phyloP scores from a whole-genome alignment of 176 grass and related monocot genomes.

The Avena atlantica region DNA sequence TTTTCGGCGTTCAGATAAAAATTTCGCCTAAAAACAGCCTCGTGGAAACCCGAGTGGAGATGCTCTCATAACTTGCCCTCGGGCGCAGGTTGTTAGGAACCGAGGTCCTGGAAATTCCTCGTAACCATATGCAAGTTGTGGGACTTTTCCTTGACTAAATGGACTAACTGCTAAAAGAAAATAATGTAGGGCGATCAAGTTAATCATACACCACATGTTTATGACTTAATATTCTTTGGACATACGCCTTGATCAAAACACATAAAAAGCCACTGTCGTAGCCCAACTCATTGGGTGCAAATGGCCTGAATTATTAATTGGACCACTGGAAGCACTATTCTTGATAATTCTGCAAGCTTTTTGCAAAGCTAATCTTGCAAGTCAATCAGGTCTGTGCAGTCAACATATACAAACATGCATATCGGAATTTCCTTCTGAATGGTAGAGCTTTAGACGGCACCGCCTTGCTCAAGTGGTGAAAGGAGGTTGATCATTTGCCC shows the following conservation, averaged over 20 bases:
- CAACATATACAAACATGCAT: neutral
- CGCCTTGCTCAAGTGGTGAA: neutral
- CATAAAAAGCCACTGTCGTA: neutral
- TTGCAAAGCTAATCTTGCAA: constrained; percentile 26
- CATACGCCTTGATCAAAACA: neutral
- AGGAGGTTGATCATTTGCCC: neutral
- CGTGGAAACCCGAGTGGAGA: too few species aligned
- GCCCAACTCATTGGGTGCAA: neutral
- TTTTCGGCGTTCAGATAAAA: too few species aligned
- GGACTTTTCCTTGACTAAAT: constrained; percentile 44
- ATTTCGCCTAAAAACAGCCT: too few species aligned
- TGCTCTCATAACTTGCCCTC: too few species aligned
- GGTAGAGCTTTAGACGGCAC: neutral
- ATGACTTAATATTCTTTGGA: neutral
- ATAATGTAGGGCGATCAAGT: neutral
- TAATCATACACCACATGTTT: neutral
- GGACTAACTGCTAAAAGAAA: constrained; percentile 23
- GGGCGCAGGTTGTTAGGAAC: too few species aligned
- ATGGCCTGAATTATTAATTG: neutral
- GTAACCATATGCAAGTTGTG: constrained; percentile 1
- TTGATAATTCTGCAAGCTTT: neutral
- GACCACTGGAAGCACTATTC: neutral
- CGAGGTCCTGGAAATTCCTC: constrained; percentile 1
- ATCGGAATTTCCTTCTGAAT: neutral
- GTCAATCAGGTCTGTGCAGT: constrained; percentile 7